phyloP scores from a whole-genome alignment of 2,329 filamentous ascomycete species.

The Rhinocladiella similis region DNA sequence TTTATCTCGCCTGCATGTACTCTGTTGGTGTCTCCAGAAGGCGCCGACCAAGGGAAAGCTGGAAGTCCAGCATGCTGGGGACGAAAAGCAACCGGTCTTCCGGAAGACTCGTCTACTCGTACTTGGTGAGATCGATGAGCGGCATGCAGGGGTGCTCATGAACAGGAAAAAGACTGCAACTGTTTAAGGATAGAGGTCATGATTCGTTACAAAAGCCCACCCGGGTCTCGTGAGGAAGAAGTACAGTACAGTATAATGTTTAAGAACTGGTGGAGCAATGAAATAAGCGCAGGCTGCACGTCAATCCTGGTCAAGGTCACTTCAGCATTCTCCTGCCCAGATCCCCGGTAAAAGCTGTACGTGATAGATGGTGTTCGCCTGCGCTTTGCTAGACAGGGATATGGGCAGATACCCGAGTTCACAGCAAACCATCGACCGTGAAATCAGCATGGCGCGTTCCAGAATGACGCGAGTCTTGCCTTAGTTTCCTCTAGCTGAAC shows the following conservation, averaged over 20 bases:
- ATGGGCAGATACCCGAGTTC: not conserved
- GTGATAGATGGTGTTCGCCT: not conserved
- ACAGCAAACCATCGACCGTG: no score
- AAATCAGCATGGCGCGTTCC: not conserved
- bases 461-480: not conserved
- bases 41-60: conserved; percentile 11
- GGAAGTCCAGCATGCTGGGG: conserved; percentile 18
- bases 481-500: not conserved
- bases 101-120: not conserved
- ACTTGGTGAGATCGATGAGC: not conserved
- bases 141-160: not conserved
- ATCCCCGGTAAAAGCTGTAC: not conserved
- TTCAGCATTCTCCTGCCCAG: not conserved
- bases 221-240: not conserved
- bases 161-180: not conserved
- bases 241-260: not conserved
- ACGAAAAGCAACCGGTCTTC: not conserved
- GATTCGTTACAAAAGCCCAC: not conserved
- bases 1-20: conserved; percentile 12
- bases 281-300: not conserved
- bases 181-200: not conserved
- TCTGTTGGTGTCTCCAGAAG: conserved; percentile 6
- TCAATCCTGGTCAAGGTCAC: not conserved
- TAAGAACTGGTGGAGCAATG: not conserved
- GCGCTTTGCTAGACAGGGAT: not conserved